Conservation (phyloP, 2,329 filamentous ascomycete genomes). For the Penicillium vulpinum region DNA sequence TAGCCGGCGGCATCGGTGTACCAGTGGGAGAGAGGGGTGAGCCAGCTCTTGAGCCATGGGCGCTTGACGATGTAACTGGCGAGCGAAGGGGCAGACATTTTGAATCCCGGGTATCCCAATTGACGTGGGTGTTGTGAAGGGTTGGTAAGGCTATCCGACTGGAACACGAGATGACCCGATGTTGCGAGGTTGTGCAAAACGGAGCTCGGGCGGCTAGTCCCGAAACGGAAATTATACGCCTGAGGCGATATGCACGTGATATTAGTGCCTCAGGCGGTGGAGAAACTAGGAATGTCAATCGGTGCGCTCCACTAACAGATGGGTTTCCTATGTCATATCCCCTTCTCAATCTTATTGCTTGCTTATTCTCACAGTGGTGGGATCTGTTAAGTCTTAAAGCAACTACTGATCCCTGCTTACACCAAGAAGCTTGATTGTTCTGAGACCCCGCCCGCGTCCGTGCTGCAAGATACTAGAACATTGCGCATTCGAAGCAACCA, state of each 20-base stretch:
- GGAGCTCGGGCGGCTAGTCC: conserved; percentile 36
- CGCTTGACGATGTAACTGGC: conserved; percentile 76
- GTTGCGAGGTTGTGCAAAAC: conserved; percentile 44
- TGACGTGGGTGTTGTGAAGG: conserved; percentile 34
- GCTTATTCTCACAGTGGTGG: conserved; percentile 23
- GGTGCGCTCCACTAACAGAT: conserved; percentile 27
- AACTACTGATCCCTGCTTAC: conserved; percentile 24
- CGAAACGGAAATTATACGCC: conserved; percentile 26
- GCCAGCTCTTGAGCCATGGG: conserved; percentile 77
- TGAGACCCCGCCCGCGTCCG: conserved; percentile 31
- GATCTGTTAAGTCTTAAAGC: conserved; percentile 25
- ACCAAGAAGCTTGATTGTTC: conserved; percentile 29
- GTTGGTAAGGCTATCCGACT: conserved; percentile 34
- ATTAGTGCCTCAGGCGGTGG: conserved; percentile 26
- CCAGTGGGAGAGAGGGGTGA: conserved; percentile 83
- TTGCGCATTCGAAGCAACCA: conserved; percentile 23
- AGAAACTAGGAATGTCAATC: conserved; percentile 16
- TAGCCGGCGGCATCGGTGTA: conserved; percentile 89
- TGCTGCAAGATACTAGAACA: conserved; percentile 30
- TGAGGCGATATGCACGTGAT: conserved; percentile 29
- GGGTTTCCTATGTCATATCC: conserved; percentile 22
- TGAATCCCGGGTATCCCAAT: conserved; percentile 39
- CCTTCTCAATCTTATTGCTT: conserved; percentile 12
- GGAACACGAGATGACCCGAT: conserved; percentile 39
- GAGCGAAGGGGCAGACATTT: conserved; percentile 71